Evolutionary conservation across 2,329 filamentous ascomycete genomes (phyloP), one percentile per base, ranked within the genome.

Genomic region (Colletotrichum neosansevieriae): DNA sequence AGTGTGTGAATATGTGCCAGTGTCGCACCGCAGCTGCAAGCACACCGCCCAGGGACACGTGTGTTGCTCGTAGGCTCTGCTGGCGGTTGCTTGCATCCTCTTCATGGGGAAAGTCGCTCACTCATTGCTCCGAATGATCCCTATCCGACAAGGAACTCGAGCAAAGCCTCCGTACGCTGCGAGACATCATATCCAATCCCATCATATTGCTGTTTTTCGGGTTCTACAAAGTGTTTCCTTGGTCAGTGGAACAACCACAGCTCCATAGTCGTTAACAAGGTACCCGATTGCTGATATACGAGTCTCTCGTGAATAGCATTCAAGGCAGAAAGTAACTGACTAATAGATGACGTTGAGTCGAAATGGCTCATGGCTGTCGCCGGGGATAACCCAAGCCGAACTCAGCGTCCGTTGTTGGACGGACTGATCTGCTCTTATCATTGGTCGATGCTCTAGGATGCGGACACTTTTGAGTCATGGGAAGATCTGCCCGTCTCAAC

Each of bases 391-490:
- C 11, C 6, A 42, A 17, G 12, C 40, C 44, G 24, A 32, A 12
- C 42, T 17, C 44, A 24, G 38, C 19, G 17, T 32, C 32, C 9
- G n/a, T 47, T 47, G 29, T 21, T 58, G 24, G 29, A 47, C 29
- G n/a, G 29, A 49, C 12, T 29, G 32, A 47, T 6, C 19, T 47
- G 1, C 12, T 12, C 29, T 45, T 15, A 11, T 36, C n/a, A 51
- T 51, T 59, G 58, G 34, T 9, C 13, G 11, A 2, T 2, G 3
- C 29, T 11, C 7, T 12, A 4, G 3, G 17, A n/a, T 19, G 4
- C 58, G 24, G 34, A n/a, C 34, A 42, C 34, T 6, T 29, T 36
- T n/a, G 66, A 68, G 66, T 68, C 66, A 68, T 64, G 24, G 17
- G 42, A 17, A 29, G n/a, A 36, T 34, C 17, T 29, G 21, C 44